Conservation (phyloP, 1,284 basidiomycete genomes). For the Flammula alnicola region DNA sequence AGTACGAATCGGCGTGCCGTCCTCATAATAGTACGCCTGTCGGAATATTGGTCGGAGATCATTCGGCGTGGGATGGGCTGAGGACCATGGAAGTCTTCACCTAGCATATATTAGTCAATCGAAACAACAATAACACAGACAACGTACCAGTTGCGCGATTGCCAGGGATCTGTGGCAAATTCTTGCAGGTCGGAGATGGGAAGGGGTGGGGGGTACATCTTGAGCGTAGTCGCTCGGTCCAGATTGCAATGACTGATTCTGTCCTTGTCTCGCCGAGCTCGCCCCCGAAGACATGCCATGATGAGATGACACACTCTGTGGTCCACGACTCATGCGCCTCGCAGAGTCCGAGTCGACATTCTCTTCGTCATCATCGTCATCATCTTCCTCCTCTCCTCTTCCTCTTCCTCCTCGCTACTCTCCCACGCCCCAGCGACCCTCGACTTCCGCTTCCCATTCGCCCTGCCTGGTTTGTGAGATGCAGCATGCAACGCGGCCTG, state of each 20-base stretch:
- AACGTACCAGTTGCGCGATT: conserved; percentile 36
- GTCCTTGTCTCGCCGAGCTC: conserved; percentile 12
- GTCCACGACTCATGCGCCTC: conserved; percentile 19
- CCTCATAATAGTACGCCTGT: conserved; percentile 51
- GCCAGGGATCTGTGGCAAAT: conserved; percentile 50
- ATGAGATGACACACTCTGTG: conserved; percentile 27
- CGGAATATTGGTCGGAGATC: conserved; percentile 50
- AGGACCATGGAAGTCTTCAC: conserved; percentile 34
- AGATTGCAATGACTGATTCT: conserved; percentile 11
- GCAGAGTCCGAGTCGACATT: conserved; percentile 63
- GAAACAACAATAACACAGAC: conserved; percentile 9
- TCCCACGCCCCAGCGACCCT: conserved; percentile 63
- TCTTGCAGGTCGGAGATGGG: conserved; percentile 47
- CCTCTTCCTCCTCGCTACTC: conserved; percentile 81
- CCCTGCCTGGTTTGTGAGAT: conserved; percentile 70
- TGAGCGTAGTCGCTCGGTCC: conserved; percentile 20
- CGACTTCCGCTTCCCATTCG: conserved; percentile 61
- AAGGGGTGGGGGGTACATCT: conserved; percentile 28
- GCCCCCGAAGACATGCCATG: conserved; percentile 19
- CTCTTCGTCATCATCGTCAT: conserved; percentile 61
- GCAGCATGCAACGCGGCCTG: conserved; percentile 80
- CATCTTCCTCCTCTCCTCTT: conserved; percentile 81
- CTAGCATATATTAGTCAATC: conserved; percentile 22
- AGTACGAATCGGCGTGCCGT: conserved; percentile 48
- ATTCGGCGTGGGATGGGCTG: conserved; percentile 41